A percentile compares a stretch with the other conserved stretches of the same genome.
Conservation (phyloP, 495 filamentous ascomycete species). For the Lepraria neglecta region DNA sequence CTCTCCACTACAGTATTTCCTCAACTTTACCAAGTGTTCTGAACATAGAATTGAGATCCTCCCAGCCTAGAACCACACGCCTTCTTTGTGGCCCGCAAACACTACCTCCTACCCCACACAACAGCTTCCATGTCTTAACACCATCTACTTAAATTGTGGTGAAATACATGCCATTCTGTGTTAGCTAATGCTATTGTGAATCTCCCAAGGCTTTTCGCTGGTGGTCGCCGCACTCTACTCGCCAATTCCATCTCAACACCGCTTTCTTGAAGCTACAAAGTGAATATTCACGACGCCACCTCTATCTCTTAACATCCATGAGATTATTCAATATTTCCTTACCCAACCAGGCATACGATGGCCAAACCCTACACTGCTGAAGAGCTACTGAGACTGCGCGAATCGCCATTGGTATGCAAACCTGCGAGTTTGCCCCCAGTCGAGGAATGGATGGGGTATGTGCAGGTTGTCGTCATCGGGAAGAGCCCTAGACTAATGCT, state of each 20-base stretch:
- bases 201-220: neutral
- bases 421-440: constrained; percentile 74
- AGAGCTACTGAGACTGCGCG: constrained; percentile 67
- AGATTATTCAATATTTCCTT: too few relatives aligned
- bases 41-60: too few relatives aligned
- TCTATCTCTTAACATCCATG: neutral
- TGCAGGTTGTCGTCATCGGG: constrained; percentile 21
- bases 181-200: too few relatives aligned
- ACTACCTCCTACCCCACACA: neutral
- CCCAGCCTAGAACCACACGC: neutral
- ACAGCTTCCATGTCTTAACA: neutral
- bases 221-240: neutral
- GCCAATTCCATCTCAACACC: neutral
- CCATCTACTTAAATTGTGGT: too few relatives aligned
- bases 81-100: neutral
- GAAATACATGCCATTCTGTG: too few relatives aligned
- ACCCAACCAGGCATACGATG: constrained; percentile 32
- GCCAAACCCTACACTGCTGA: constrained; percentile 69
- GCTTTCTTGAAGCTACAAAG: neutral
- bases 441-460: constrained; percentile 99
- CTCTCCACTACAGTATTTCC: too few relatives aligned
- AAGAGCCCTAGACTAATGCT: constrained; percentile 29
- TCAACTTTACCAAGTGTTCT: too few relatives aligned
- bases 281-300: neutral
- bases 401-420: constrained; percentile 80